Evolutionary conservation across 2,329 filamentous ascomycete species (phyloP).

Genomic region (Tolypocladium cylindrosporum): DNA sequence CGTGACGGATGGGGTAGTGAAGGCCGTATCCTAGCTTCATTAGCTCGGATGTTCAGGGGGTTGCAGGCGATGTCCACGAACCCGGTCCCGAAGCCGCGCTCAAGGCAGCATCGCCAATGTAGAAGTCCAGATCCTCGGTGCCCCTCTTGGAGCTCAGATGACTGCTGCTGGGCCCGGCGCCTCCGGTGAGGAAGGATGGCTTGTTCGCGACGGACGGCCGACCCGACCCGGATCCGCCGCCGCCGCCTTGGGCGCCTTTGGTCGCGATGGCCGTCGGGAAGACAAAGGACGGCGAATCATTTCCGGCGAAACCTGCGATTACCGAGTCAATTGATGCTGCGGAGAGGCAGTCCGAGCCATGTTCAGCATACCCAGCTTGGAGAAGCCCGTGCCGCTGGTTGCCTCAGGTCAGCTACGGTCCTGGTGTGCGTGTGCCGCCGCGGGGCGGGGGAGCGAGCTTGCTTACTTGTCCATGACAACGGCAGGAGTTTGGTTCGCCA

Average conservation of each 20-base stretch:
- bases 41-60: conserved; percentile 6
- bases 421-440: conserved; percentile 9
- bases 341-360: not conserved
- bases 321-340: conserved; percentile 13
- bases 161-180: conserved; percentile 63
- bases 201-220: conserved; percentile 88
- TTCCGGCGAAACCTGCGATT: conserved; percentile 82
- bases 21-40: conserved; percentile 67
- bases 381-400: conserved; percentile 92
- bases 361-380: conserved; percentile 76
- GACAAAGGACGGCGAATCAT: conserved; percentile 97
- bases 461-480: conserved; percentile 99
- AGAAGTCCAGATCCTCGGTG: conserved; percentile 96
- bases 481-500: conserved; percentile 98
- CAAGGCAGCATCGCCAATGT: conserved; percentile 94
- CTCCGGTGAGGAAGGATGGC: conserved; percentile 87
- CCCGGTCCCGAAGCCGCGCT: conserved; percentile 74
- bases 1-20: conserved; percentile 95
- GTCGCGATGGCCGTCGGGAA: conserved; percentile 98
- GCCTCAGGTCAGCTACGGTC: conserved; percentile 20
- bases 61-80: conserved; percentile 25
- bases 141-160: conserved; percentile 87
- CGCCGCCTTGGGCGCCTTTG: conserved; percentile 65
- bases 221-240: conserved; percentile 71
- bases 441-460: conserved; percentile 38